These are phyloP conservation scores for Pythium insidiosum DNA, from an alignment of 352 stramenopile species.

Conservation along the genomic window DNA sequence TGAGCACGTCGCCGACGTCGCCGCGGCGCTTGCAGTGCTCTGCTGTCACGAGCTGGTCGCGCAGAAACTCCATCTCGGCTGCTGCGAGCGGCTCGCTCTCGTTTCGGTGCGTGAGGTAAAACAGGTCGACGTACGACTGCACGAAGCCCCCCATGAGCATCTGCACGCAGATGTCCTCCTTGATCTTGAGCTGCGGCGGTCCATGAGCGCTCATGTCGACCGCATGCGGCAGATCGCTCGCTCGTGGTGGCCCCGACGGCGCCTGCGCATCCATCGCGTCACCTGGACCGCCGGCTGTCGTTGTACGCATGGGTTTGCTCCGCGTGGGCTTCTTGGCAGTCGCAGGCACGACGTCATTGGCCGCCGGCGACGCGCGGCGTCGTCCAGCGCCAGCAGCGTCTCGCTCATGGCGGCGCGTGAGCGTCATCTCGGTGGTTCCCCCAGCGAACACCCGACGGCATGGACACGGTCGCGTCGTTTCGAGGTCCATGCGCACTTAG, in stretches of 20 bases:
- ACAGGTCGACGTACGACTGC: conserved; percentile 92
- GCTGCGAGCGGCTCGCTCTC: conserved; percentile 15
- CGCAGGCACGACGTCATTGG: conserved; percentile 21
- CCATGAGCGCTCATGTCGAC: no score
- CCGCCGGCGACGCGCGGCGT: background rate
- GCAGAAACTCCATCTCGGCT: conserved; percentile 81
- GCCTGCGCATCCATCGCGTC: no score
- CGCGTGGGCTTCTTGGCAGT: conserved; percentile 42
- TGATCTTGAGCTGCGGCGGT: conserved; percentile 48
- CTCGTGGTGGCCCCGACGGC: background rate
- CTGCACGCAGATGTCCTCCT: conserved; percentile 77
- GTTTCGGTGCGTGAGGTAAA: conserved; percentile 87
- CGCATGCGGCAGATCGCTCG: background rate
- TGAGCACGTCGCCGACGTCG: conserved; percentile 78
- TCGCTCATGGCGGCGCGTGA: no score
- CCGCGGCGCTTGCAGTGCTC: conserved; percentile 87
- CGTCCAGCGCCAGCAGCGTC: no score
- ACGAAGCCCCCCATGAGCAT: conserved; percentile 87
- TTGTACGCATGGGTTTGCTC: conserved; percentile 43
- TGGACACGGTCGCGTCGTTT: conserved; percentile 10
- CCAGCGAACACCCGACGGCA: background rate
- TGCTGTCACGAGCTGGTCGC: conserved; percentile 78
- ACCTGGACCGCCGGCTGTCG: conserved; percentile 1
- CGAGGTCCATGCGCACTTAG: conserved; percentile 3
- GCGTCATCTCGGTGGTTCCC: conserved; percentile 6